Evolutionary conservation across 805 yeast genomes (phyloP).

Genomic region (Yarrowia deformans): DNA sequence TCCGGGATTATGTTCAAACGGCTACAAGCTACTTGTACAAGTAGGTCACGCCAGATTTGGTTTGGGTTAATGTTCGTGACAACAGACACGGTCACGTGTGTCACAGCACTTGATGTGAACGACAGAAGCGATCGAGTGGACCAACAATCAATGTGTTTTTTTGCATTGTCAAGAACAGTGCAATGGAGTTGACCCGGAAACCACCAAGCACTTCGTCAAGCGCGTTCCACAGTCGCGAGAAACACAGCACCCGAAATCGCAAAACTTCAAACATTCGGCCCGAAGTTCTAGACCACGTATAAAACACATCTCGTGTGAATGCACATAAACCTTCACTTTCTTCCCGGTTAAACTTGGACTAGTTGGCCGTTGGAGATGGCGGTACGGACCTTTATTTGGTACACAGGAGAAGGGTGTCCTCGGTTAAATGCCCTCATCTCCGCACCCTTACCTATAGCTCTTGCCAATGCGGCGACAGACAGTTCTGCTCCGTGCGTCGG

Average conservation of each 20-base stretch:
- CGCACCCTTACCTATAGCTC: not conserved
- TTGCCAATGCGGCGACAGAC: not conserved
- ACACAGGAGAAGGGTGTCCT: not conserved
- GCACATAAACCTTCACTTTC: not conserved
- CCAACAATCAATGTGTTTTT: no score
- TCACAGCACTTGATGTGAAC: no score
- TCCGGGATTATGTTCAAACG: not conserved
- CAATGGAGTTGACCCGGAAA: no score
- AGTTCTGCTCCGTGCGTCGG: not conserved
- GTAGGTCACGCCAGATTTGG: conserved; percentile 24
- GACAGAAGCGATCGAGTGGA: no score
- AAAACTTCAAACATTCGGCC: no score
- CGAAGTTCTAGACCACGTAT: conserved; percentile 5
- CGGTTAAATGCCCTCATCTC: not conserved
- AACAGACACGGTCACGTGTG: conserved; percentile 2
- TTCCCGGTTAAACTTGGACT: conserved; percentile 22
- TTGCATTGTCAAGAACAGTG: no score
- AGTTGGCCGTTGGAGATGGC: conserved; percentile 17
- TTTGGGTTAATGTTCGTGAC: conserved; percentile 17
- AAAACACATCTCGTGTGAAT: not conserved
- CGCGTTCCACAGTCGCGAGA: no score
- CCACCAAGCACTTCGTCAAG: no score
- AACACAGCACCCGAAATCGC: no score
- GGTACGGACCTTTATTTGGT: not conserved
- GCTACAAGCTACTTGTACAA: not conserved